Evolutionary conservation across 176 grass and related monocot genomes (phyloP), one percentile per base, ranked within the genome.

Genomic region (Carex myosuroides): DNA sequence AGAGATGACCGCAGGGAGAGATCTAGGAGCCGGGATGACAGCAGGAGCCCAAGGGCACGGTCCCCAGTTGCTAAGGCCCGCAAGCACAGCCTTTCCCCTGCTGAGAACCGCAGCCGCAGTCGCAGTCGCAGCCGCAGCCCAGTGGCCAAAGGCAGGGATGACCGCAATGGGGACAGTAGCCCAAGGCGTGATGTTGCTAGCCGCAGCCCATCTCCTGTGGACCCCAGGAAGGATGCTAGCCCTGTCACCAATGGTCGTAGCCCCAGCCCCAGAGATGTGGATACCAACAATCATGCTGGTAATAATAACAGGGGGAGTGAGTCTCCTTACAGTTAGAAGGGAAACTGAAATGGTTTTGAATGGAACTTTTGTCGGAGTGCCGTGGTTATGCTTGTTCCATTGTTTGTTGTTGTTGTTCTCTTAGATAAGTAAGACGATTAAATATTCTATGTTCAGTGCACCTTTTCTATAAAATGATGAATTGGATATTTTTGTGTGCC

Each of bases 11-110:
- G 61, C 32, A 91, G 88, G 0, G 92, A 88, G 16, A 88, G 91
- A 87, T 93, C 93, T 26, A 93, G 91, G 83, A 95, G 93, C 46
- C 85, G 88, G 29, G 88, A 87, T 44, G 89, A 99, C 80, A 95
- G 96, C 91, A 92, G 85, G 85, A 99, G 93, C 88, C 92, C 95
- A 0, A 91, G 85, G 84, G 81, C 71, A 13, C 89, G 79, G 0
- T 88, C 91, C 18, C 88, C 79, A 29, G 39, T 74, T 12, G 30
- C 73, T 52, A 98, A 92, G 85, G 79, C 64, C 16, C 85, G 82
- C 80, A 89, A 88, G 20, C 89, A 42, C 35, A 92, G 95, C 83
- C 79, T 48, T 24, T 90, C 91, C 14, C 88, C 91, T 21, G 81
- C 84, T 80, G 89, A 88, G 7, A 91, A 89, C 5, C 71, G 77